These are phyloP conservation scores for Arachnomyces sp. DNA, from an alignment of 2,329 filamentous ascomycete genomes.

Conservation along the genomic window DNA sequence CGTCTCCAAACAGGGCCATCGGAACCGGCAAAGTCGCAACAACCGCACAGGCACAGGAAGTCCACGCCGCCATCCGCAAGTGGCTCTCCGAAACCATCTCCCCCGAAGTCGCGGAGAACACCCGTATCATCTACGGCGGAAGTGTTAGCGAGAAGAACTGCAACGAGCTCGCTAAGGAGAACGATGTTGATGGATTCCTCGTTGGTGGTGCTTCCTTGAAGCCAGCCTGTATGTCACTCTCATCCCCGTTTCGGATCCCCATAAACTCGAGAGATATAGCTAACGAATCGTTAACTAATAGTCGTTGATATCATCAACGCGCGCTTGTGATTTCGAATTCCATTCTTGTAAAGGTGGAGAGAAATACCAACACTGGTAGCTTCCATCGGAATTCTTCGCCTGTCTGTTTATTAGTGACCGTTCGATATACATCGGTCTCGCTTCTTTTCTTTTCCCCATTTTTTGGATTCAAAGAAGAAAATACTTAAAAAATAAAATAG, in stretches of 20 bases:
- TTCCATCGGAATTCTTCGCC: too few relatives aligned
- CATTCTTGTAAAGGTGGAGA: too few relatives aligned
- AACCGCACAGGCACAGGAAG: conserved; percentile 85
- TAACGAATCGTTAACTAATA: conserved; percentile 19
- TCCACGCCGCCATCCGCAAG: conserved; percentile 81
- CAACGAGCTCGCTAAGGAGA: conserved; percentile 80
- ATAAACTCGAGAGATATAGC: conserved; percentile 10
- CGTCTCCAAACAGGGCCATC: conserved; percentile 45
- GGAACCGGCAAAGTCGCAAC: conserved; percentile 91
- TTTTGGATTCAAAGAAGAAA: too few relatives aligned
- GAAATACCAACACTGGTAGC: too few relatives aligned
- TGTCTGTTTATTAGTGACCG: too few relatives aligned
- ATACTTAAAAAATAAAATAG: too few relatives aligned
- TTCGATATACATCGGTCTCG: too few relatives aligned
- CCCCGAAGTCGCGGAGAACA: conserved; percentile 71
- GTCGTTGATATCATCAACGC: conserved; percentile 65
- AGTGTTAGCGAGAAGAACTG: conserved; percentile 98
- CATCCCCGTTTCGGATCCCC: background rate
- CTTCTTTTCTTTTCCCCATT: too few relatives aligned
- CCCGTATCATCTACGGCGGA: conserved; percentile 92
- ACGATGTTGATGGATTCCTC: conserved; percentile 96
- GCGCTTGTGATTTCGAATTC: conserved; percentile 38
- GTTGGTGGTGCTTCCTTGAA: conserved; percentile 95
- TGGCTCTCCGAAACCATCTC: conserved; percentile 75
- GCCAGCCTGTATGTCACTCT: conserved; percentile 66